These are phyloP conservation scores for Penicillium crustosum DNA, from an alignment of 2,329 filamentous ascomycete species.

Conservation along the genomic window DNA sequence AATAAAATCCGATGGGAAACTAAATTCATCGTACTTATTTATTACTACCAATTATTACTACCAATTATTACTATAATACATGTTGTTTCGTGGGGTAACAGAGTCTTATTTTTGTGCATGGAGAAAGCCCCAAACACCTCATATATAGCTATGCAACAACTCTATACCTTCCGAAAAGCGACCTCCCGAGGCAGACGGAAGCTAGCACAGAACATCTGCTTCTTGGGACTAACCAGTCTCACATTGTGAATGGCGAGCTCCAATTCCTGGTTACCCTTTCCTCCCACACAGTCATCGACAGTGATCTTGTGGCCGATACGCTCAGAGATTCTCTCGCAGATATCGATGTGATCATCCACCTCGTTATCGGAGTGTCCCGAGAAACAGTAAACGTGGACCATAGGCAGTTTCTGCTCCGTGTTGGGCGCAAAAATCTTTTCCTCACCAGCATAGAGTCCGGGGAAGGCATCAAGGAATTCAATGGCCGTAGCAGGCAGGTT, in stretches of 20 bases:
- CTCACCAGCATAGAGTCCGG: constrained; percentile 74
- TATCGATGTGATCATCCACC: constrained; percentile 56
- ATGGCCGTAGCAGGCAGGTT: constrained; percentile 91
- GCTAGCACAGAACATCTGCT: constrained; percentile 94
- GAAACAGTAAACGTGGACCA: constrained; percentile 95
- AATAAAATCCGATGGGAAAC: neutral
- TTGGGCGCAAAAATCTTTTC: constrained; percentile 65
- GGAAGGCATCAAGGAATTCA: constrained; percentile 75
- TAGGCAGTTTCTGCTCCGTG: constrained; percentile 64
- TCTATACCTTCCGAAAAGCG: constrained; percentile 60
- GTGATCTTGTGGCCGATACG: constrained; percentile 61
- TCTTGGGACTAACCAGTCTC: constrained; percentile 85
- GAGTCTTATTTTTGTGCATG: constrained; percentile 10
- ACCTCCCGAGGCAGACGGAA: constrained; percentile 82
- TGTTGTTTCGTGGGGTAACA: constrained; percentile 19
- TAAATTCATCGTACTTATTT: neutral
- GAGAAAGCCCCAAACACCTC: constrained; percentile 16
- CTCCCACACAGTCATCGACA: constrained; percentile 50
- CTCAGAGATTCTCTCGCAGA: constrained; percentile 65
- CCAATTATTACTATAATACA: neutral
- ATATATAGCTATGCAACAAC: constrained; percentile 13
- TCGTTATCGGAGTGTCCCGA: constrained; percentile 77
- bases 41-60: neutral
- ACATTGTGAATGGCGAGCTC: constrained; percentile 64
- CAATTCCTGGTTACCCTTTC: constrained; percentile 58